These are phyloP conservation scores for Aegilops bicornis DNA, from an alignment of 176 grass and related monocot genomes.

Conservation along the genomic window DNA sequence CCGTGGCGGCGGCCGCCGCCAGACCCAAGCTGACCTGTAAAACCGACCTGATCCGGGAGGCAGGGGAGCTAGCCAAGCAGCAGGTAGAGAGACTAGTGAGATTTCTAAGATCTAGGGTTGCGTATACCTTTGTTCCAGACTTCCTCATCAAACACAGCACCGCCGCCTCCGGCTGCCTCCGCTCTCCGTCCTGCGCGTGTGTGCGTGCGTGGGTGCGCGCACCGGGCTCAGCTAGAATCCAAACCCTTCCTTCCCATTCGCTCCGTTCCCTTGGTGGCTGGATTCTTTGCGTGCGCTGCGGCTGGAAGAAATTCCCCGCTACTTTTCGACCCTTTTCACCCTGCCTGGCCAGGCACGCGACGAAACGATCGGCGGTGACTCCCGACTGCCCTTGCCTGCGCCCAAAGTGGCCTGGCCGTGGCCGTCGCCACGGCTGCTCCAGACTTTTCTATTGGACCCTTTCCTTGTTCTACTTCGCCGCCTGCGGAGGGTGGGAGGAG, in stretches of 20 bases:
- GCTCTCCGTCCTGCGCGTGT: not conserved
- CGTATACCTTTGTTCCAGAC: constrained; percentile 55
- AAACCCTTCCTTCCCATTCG: constrained; percentile 19
- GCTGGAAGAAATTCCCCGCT: constrained; percentile 31
- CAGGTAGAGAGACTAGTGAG: constrained; percentile 32
- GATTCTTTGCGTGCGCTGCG: constrained; percentile 51
- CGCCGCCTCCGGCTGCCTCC: constrained; percentile 5
- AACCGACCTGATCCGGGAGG: constrained; percentile 13
- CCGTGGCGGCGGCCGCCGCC: constrained; percentile 10
- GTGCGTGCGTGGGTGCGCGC: not conserved
- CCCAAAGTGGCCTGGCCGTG: not conserved
- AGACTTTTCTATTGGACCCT: constrained; percentile 30
- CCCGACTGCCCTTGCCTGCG: constrained; percentile 5
- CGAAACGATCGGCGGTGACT: constrained; percentile 23
- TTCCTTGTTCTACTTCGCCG: constrained; percentile 57
- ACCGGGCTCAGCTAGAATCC: constrained; percentile 22
- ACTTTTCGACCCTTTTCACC: constrained; percentile 27
- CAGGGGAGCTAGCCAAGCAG: constrained; percentile 10
- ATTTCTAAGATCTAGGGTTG: constrained; percentile 64
- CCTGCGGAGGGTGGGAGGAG: constrained; percentile 32
- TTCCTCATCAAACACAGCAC: constrained; percentile 46
- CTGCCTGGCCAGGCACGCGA: not conserved
- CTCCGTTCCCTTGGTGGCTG: not conserved
- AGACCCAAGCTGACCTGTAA: constrained; percentile 4
- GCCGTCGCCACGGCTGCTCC: constrained; percentile 19